phyloP scores from a whole-genome alignment of 2,329 filamentous ascomycete species.

The Pseudodiploospora longispora region DNA sequence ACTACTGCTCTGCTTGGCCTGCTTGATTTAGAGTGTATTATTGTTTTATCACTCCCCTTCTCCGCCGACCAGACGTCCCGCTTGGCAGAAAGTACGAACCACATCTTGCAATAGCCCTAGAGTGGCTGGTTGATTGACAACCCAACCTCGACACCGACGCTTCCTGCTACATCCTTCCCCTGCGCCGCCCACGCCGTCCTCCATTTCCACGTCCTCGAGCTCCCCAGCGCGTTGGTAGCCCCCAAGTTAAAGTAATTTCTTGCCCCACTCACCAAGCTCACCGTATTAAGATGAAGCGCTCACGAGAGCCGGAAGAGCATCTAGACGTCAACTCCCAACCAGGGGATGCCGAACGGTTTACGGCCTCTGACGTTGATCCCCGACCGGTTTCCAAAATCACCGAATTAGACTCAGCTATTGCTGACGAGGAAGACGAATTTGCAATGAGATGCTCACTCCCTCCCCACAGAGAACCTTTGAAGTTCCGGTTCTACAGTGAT shows the following conservation, averaged over 20 bases:
- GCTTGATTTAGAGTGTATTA: no score
- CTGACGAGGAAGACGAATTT: conserved; percentile 28
- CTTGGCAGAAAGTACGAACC: no score
- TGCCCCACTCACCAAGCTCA: conserved; percentile 15
- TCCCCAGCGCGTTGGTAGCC: neutral
- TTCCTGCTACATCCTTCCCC: conserved; percentile 20
- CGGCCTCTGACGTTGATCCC: conserved; percentile 10
- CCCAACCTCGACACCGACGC: no score
- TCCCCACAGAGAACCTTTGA: conserved; percentile 62
- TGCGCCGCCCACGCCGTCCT: conserved; percentile 18
- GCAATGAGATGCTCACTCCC: conserved; percentile 74
- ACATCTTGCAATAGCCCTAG: no score
- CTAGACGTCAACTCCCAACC: conserved; percentile 21
- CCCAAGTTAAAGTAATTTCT: conserved; percentile 7
- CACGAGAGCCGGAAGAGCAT: conserved; percentile 49
- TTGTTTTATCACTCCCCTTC: no score
- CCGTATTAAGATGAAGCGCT: conserved; percentile 49
- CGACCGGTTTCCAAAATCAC: conserved; percentile 44
- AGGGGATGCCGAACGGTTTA: conserved; percentile 4
- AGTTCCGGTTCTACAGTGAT: conserved; percentile 67
- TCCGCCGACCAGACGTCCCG: no score
- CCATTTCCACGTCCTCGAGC: no score
- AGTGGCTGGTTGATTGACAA: no score
- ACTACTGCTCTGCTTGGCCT: no score
- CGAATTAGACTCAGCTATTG: conserved; percentile 45